Percentiles rank a stretch among this genome's conserved stretches.
Conservation (phyloP, 768 basidiomycete species). For the Flagelloscypha sp. region DNA sequence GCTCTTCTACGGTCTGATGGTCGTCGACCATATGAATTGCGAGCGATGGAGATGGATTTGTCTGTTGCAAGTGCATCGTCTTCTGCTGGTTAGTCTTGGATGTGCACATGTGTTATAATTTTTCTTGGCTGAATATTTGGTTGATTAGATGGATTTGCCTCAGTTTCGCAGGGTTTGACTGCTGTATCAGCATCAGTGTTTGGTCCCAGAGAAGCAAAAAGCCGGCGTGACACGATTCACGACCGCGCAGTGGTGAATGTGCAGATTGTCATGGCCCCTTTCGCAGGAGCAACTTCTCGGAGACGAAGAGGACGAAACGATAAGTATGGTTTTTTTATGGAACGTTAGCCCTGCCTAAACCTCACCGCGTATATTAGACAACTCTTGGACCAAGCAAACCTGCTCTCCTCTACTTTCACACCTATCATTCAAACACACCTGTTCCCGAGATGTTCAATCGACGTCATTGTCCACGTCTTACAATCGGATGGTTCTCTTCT, state of each 20-base stretch:
- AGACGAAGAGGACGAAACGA: slow-evolving; percentile 73
- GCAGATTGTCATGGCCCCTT: slow-evolving; percentile 79
- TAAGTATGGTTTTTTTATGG: slow-evolving; percentile 52
- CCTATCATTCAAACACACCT: slow-evolving; percentile 85
- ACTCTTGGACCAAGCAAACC: slow-evolving; percentile 79
- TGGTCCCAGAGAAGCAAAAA: slow-evolving; percentile 85
- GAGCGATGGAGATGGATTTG: slow-evolving; percentile 73
- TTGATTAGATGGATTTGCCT: slow-evolving; percentile 86
- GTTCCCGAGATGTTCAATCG: slow-evolving; percentile 92
- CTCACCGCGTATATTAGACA: slow-evolving; percentile 61
- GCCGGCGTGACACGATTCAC: slow-evolving; percentile 71
- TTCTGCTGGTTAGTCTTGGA: too few relatives aligned
- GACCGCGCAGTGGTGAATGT: slow-evolving; percentile 88
- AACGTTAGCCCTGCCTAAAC: slow-evolving; percentile 5
- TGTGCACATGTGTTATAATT: too few relatives aligned
- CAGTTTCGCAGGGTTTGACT: slow-evolving; percentile 83
- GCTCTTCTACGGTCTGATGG: slow-evolving; percentile 89
- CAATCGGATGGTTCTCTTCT: slow-evolving; percentile 92
- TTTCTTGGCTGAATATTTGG: too few relatives aligned
- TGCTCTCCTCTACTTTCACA: slow-evolving; percentile 96
- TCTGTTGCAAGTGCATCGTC: slow-evolving; percentile 60
- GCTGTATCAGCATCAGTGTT: slow-evolving; percentile 82
- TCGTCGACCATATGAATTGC: slow-evolving; percentile 84
- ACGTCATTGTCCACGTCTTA: slow-evolving; percentile 86
- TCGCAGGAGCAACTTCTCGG: slow-evolving; percentile 74